Percentiles rank a stretch among this genome's conserved stretches.
Evolutionary conservation across 129 eudicot genomes (phyloP).

Genomic region (Deinandra increscens): DNA sequence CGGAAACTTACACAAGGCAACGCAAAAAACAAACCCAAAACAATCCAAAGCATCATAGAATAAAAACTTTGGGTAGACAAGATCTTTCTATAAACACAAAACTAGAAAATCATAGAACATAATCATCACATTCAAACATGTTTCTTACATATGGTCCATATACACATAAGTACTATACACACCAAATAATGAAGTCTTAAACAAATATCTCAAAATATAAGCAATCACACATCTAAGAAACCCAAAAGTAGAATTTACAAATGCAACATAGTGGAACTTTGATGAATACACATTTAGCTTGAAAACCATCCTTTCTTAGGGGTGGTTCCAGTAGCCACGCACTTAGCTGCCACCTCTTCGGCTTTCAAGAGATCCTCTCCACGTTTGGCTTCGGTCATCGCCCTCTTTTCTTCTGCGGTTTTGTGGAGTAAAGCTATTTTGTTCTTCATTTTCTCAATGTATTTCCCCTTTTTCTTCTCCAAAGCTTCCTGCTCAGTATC

Average conservation of each 20-base stretch:
- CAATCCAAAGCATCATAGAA: too few species aligned
- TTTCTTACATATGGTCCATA: conserved; percentile 31
- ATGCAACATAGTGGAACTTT: conserved; percentile 12
- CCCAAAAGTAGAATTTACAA: conserved; percentile 22
- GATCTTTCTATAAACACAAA: conserved; percentile 12
- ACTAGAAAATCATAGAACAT: not conserved
- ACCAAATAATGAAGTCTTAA: conserved; percentile 40
- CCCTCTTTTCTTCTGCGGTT: conserved; percentile 82
- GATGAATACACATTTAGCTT: conserved; percentile 25
- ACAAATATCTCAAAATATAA: conserved; percentile 21
- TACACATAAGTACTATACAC: conserved; percentile 36
- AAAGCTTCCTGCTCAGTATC: conserved; percentile 53
- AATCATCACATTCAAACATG: conserved; percentile 32
- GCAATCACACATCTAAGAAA: conserved; percentile 28
- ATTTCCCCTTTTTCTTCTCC: conserved; percentile 83
- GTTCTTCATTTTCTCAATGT: conserved; percentile 70
- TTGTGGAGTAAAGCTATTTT: conserved; percentile 59
- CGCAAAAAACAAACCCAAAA: too few species aligned
- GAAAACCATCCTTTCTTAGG: conserved; percentile 80
- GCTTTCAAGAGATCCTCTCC: conserved; percentile 81
- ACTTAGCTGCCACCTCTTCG: conserved; percentile 80
- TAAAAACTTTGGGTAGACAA: too few species aligned
- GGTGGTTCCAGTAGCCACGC: conserved; percentile 59
- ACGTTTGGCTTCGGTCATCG: conserved; percentile 63
- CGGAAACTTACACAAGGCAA: too few species aligned